phyloP scores from a whole-genome alignment of 768 basidiomycete genomes.

The Suillus fuscotomentosus region DNA sequence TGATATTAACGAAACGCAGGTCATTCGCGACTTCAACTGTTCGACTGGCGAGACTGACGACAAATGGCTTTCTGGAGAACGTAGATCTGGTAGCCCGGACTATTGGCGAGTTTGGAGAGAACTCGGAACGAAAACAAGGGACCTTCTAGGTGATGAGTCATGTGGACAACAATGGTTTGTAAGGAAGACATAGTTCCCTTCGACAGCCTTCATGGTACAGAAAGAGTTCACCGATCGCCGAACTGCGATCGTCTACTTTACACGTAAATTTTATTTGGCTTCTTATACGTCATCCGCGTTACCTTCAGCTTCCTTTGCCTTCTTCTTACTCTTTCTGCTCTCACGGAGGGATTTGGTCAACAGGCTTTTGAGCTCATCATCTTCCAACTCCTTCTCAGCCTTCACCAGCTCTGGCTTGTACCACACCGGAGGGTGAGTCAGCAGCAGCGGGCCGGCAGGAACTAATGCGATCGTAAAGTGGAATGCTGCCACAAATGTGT shows the following conservation, averaged over 20 bases:
- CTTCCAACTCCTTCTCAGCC: constrained; percentile 85
- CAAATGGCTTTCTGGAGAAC: constrained; percentile 89
- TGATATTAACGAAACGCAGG: constrained; percentile 34
- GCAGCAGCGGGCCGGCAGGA: constrained; percentile 81
- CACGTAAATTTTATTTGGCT: neutral
- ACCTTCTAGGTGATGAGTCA: neutral
- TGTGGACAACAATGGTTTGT: constrained; percentile 8
- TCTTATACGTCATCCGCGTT: constrained; percentile 1
- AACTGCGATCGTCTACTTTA: constrained; percentile 13
- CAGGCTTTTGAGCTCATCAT: constrained; percentile 80
- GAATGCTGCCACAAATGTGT: constrained; percentile 90
- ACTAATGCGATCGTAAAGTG: constrained; percentile 96
- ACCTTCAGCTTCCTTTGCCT: constrained; percentile 55
- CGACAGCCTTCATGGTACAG: constrained; percentile 16
- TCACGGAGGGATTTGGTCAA: constrained; percentile 81
- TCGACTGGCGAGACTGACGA: constrained; percentile 77
- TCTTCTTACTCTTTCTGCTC: constrained; percentile 91
- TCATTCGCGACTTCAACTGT: constrained; percentile 78
- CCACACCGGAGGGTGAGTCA: constrained; percentile 89
- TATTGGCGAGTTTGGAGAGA: constrained; percentile 74
- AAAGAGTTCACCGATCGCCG: constrained; percentile 10
- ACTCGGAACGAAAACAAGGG: constrained; percentile 39
- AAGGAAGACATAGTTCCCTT: constrained; percentile 9
- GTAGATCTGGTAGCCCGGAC: constrained; percentile 84
- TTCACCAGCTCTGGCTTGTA: constrained; percentile 91